A percentile compares a stretch with the other conserved stretches of the same genome.
Evolutionary conservation across 768 basidiomycete species (phyloP).

Genomic region (Fistulinella prunicolor): DNA sequence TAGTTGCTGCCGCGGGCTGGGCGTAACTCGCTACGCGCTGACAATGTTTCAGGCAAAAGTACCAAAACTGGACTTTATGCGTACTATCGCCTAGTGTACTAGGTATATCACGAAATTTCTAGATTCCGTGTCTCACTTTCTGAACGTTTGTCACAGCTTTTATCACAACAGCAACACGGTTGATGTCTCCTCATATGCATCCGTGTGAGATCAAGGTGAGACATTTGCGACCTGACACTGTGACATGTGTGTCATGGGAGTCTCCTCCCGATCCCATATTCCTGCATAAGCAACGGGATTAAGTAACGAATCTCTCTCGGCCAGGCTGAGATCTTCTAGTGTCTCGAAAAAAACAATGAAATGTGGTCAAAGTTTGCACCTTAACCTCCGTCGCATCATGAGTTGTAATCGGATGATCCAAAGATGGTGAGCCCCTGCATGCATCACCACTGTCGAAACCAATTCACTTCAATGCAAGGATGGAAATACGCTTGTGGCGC

Average conservation of each 20-base stretch:
- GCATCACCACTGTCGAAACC: not conserved
- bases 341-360: not conserved
- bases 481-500: slow-evolving; percentile 7
- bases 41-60: not conserved
- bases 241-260: not conserved
- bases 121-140: slow-evolving; percentile 19
- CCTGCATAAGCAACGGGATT: slow-evolving; percentile 2
- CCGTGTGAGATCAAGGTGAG: slow-evolving; percentile 14
- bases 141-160: not conserved
- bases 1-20: not conserved
- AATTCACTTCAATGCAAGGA: not conserved
- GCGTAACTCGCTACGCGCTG: no score
- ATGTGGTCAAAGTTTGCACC: slow-evolving; percentile 1
- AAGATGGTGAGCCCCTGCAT: not conserved
- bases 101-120: slow-evolving; percentile 13
- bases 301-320: not conserved
- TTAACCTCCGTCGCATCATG: no score
- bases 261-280: not conserved
- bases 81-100: not conserved
- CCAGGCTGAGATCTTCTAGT: not conserved
- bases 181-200: slow-evolving; percentile 1
- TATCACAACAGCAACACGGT: not conserved
- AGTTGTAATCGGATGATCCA: no score
- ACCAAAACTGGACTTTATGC: slow-evolving; percentile 2
- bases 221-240: slow-evolving; percentile 6